Conservation (phyloP, 495 filamentous ascomycete species). For the Pseudotulostoma volvatum region DNA sequence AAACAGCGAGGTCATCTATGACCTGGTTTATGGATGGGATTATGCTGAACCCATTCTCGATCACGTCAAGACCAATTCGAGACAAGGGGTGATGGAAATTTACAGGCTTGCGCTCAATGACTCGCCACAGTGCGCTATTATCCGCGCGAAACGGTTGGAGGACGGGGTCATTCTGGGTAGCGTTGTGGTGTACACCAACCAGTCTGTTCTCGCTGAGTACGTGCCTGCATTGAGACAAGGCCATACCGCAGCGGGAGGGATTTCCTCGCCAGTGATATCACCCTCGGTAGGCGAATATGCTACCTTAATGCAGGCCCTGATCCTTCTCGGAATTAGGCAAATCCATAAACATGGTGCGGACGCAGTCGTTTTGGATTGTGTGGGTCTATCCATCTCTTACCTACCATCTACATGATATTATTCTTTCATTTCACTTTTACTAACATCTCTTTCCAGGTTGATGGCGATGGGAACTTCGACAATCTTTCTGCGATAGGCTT, state of each 20-base stretch:
- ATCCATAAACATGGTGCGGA: conserved; percentile 59
- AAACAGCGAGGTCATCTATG: conserved; percentile 39
- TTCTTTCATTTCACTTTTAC: neutral
- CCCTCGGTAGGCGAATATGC: conserved; percentile 51
- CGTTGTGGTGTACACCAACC: conserved; percentile 63
- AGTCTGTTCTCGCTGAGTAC: conserved; percentile 47
- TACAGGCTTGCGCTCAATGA: conserved; percentile 66
- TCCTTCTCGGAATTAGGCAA: conserved; percentile 66
- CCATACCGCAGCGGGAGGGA: conserved; percentile 44
- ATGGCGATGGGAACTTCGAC: conserved; percentile 54
- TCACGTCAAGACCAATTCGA: conserved; percentile 56
- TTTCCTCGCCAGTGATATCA: conserved; percentile 66
- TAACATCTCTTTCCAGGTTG: conserved; percentile 43
- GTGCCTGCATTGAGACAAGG: conserved; percentile 45
- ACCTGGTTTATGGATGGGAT: conserved; percentile 67
- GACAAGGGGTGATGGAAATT: conserved; percentile 69
- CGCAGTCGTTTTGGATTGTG: conserved; percentile 60
- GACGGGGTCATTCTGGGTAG: conserved; percentile 60
- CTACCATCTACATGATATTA: neutral
- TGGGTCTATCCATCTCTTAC: conserved; percentile 23
- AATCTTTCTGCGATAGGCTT: conserved; percentile 62
- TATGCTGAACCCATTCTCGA: conserved; percentile 58
- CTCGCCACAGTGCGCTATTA: conserved; percentile 57
- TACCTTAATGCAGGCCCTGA: conserved; percentile 61
- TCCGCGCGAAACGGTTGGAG: conserved; percentile 55